A percentile compares a stretch with the other conserved stretches of the same genome.
Conservation (phyloP, 805 yeast genomes). For the Nakazawaea ambrosiae region DNA sequence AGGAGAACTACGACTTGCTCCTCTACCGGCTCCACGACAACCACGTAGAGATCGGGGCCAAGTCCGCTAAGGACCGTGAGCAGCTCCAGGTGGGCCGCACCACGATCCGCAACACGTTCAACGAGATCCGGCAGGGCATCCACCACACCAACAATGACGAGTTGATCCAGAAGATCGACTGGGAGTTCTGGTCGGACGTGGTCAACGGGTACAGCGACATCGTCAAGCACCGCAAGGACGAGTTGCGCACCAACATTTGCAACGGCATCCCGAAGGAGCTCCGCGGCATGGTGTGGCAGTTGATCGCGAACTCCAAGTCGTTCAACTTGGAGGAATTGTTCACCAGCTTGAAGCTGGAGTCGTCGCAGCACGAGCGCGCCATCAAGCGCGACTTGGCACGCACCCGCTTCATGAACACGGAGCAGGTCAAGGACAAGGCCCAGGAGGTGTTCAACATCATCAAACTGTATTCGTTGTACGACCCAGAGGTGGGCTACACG, state of each 20-base stretch:
- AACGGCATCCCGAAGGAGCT: conserved; percentile 80
- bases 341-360: conserved; percentile 34
- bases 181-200: conserved; percentile 86
- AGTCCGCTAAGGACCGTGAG: conserved; percentile 27
- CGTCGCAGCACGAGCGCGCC: conserved; percentile 62
- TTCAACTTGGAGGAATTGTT: conserved; percentile 54
- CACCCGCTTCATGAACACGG: conserved; percentile 69
- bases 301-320: conserved; percentile 73
- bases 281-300: conserved; percentile 90
- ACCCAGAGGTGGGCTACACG: conserved; percentile 93
- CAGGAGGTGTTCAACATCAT: conserved; percentile 68
- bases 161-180: conserved; percentile 38
- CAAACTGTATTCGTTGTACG: conserved; percentile 78
- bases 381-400: conserved; percentile 80
- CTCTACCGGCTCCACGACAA: conserved; percentile 54
- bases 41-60: conserved; percentile 39
- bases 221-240: conserved; percentile 54
- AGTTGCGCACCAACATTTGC: conserved; percentile 54
- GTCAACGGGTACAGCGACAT: conserved; percentile 70
- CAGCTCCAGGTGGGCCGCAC: conserved; percentile 20
- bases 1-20: conserved; percentile 49
- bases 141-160: conserved; percentile 28
- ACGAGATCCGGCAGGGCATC: conserved; percentile 43
- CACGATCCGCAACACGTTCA: conserved; percentile 34
- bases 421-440: conserved; percentile 45